Conservation (phyloP, 495 filamentous ascomycete species). For the Lophiostoma macrostomum region DNA sequence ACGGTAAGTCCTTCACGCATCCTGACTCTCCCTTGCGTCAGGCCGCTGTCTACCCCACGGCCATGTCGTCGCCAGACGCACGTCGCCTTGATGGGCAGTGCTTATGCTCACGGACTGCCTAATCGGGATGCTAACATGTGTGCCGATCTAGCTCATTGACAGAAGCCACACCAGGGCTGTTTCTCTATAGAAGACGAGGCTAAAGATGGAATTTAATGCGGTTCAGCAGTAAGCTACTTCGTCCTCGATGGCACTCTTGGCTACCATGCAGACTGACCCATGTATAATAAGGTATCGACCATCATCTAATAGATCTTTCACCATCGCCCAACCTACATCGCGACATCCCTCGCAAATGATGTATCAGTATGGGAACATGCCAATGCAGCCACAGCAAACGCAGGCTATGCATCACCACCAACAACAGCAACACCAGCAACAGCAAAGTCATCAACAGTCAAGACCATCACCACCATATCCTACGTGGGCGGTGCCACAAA, state of each 20-base stretch:
- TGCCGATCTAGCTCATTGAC: slow-evolving; percentile 17
- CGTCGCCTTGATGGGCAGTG: slow-evolving; percentile 12
- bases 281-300: slow-evolving; percentile 32
- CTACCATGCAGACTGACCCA: slow-evolving; percentile 16
- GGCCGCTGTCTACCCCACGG: slow-evolving; percentile 5
- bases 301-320: slow-evolving; percentile 32
- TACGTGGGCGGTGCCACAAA: slow-evolving; percentile 30
- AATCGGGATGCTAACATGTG: slow-evolving; percentile 25
- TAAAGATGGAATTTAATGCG: slow-evolving; percentile 41
- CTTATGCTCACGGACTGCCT: slow-evolving; percentile 13
- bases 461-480: slow-evolving; percentile 28
- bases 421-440: slow-evolving; percentile 5
- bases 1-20: slow-evolving; percentile 22
- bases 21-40: slow-evolving; percentile 19
- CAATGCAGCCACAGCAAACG: slow-evolving; percentile 24
- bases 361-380: slow-evolving; percentile 33
- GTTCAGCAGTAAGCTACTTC: slow-evolving; percentile 35
- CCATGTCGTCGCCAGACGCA: slow-evolving; percentile 12
- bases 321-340: slow-evolving; percentile 23
- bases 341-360: slow-evolving; percentile 34
- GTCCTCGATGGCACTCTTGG: background rate
- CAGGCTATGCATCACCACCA: slow-evolving; percentile 17
- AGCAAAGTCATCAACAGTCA: slow-evolving; percentile 14
- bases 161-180: slow-evolving; percentile 22
- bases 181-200: slow-evolving; percentile 12